Conservation (phyloP, 2,329 filamentous ascomycete species). For the Albifimbria verrucaria region DNA sequence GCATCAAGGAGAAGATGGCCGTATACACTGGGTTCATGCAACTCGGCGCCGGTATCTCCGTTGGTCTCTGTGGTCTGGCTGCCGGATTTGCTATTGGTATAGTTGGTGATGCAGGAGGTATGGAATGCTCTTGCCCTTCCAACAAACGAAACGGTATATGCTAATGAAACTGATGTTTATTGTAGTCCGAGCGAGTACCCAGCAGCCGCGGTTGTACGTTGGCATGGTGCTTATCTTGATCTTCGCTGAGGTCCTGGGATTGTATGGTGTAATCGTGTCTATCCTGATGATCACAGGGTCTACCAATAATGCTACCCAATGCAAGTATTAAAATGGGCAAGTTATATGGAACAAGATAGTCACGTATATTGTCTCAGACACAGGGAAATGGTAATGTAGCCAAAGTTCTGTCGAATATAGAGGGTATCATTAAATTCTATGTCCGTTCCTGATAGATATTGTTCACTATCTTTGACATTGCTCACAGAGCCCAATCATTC, state of each 20-base stretch:
- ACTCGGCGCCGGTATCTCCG: constrained; percentile 39
- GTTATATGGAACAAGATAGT: background rate
- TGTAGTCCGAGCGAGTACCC: constrained; percentile 41
- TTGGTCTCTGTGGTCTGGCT: constrained; percentile 42
- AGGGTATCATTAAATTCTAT: constrained; percentile 25
- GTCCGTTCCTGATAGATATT: constrained; percentile 13
- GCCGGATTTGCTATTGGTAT: constrained; percentile 46
- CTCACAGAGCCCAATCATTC: constrained; percentile 74
- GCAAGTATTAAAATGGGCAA: constrained; percentile 24
- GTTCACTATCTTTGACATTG: constrained; percentile 9
- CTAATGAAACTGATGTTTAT: background rate
- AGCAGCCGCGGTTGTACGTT: constrained; percentile 43
- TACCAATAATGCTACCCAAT: constrained; percentile 33
- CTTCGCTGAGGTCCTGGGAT: constrained; percentile 42
- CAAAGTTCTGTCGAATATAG: constrained; percentile 9
- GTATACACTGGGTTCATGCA: constrained; percentile 41
- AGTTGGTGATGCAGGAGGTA: constrained; percentile 42
- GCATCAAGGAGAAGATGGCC: constrained; percentile 37
- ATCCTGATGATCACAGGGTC: constrained; percentile 47
- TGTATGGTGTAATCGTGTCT: constrained; percentile 45
- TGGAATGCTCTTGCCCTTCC: constrained; percentile 13
- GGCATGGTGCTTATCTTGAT: constrained; percentile 47
- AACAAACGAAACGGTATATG: background rate
- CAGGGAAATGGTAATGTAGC: background rate
- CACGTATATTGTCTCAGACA: background rate